phyloP scores from a whole-genome alignment of 2,329 filamentous ascomycete species.

The Penicillium janthinellum region DNA sequence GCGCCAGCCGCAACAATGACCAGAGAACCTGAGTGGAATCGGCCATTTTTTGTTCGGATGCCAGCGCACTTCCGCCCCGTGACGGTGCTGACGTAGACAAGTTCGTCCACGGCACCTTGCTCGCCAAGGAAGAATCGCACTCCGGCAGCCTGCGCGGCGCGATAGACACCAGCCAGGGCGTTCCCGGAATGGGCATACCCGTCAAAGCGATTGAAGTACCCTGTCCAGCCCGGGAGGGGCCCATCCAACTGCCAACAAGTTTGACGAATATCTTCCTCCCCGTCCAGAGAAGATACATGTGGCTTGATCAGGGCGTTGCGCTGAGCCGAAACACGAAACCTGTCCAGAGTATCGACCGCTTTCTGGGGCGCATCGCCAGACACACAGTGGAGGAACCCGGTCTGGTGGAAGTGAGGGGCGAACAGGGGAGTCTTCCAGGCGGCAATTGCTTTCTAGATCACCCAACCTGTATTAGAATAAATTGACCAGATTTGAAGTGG shows the following conservation, averaged over 20 bases:
- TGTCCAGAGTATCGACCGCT: conserved; percentile 50
- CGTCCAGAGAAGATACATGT: conserved; percentile 44
- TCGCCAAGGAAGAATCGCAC: conserved; percentile 50
- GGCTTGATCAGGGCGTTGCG: conserved; percentile 37
- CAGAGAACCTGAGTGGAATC: conserved; percentile 40
- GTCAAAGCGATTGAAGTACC: conserved; percentile 60
- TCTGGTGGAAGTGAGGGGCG: conserved; percentile 56
- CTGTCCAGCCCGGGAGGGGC: conserved; percentile 55
- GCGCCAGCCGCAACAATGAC: conserved; percentile 59
- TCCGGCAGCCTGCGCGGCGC: conserved; percentile 43
- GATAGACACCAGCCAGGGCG: conserved; percentile 52
- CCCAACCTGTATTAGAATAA: background rate
- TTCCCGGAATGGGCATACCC: conserved; percentile 61
- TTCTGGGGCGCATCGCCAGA: conserved; percentile 53
- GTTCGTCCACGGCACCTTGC: conserved; percentile 40
- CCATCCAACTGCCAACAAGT: conserved; percentile 54
- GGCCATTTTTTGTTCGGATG: conserved; percentile 43
- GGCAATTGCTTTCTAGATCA: conserved; percentile 51
- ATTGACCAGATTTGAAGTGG: background rate
- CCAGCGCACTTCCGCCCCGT: conserved; percentile 30
- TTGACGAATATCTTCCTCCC: conserved; percentile 44
- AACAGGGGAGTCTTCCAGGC: conserved; percentile 58
- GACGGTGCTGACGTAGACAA: conserved; percentile 39
- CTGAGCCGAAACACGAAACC: conserved; percentile 45
- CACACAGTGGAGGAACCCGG: conserved; percentile 55